A percentile compares a stretch with the other conserved stretches of the same genome.
Conservation (phyloP, 208 protist species). For the Crithidia fasciculata region DNA sequence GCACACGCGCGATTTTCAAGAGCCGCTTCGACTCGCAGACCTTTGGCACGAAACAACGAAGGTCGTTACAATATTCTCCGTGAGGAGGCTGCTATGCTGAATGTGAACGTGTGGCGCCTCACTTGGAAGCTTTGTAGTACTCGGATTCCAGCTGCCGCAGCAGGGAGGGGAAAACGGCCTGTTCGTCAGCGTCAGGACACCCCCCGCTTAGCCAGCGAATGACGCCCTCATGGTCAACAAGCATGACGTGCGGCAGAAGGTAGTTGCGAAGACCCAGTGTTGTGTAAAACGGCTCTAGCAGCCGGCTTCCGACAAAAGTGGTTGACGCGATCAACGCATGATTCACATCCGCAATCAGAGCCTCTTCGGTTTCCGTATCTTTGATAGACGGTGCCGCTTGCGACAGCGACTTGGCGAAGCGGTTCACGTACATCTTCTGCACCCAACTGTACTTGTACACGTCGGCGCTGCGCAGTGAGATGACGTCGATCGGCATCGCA, state of each 20-base stretch:
- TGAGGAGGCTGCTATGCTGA: background rate
- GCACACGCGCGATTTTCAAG: background rate
- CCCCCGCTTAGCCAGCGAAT: conserved; percentile 84
- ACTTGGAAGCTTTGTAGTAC: conserved; percentile 59
- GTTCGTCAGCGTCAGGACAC: conserved; percentile 81
- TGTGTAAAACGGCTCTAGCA: conserved; percentile 78
- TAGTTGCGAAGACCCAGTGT: conserved; percentile 83
- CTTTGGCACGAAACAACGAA: background rate
- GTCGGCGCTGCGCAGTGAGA: conserved; percentile 83
- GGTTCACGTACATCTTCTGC: conserved; percentile 73
- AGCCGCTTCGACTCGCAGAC: background rate
- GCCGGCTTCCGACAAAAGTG: conserved; percentile 78
- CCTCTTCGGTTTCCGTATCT: conserved; percentile 11
- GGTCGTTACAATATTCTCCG: background rate
- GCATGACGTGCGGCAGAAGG: conserved; percentile 77
- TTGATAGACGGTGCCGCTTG: background rate
- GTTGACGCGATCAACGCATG: conserved; percentile 58
- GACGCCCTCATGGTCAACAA: conserved; percentile 82
- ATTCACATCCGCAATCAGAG: conserved; percentile 14
- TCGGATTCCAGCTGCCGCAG: conserved; percentile 79
- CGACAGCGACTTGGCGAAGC: conserved; percentile 68
- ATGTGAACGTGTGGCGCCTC: background rate
- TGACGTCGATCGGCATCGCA: conserved; percentile 74
- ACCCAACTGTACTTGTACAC: conserved; percentile 86
- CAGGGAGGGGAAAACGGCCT: conserved; percentile 59